Conservation (phyloP, 805 yeast species). For the Spathaspora gorwiae region DNA sequence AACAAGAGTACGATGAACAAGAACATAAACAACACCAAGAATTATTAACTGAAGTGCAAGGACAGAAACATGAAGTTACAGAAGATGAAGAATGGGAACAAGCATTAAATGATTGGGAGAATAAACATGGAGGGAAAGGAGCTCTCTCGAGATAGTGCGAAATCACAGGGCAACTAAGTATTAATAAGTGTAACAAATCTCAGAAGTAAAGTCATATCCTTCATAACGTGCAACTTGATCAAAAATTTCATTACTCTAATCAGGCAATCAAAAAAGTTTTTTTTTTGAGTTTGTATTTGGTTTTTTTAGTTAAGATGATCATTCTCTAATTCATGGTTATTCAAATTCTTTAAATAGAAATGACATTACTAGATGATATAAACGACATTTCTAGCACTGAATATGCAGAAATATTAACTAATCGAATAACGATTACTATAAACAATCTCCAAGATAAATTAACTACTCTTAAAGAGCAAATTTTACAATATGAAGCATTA, state of each 20-base stretch:
- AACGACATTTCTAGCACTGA: neutral
- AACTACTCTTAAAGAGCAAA: neutral
- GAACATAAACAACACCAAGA: slow-evolving; percentile 44
- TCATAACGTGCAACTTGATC: no score
- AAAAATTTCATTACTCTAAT: no score
- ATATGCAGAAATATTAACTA: neutral
- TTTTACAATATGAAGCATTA: slow-evolving; percentile 1
- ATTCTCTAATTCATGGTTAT: no score
- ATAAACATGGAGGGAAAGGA: slow-evolving; percentile 8
- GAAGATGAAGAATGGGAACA: slow-evolving; percentile 70
- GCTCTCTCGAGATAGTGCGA: neutral
- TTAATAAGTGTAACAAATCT: neutral
- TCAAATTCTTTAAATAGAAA: no score
- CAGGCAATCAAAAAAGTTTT: no score
- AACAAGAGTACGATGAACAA: slow-evolving; percentile 64
- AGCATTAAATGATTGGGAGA: slow-evolving; percentile 28
- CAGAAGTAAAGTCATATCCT: no score
- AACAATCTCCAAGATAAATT: slow-evolving; percentile 1
- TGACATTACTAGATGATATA: neutral
- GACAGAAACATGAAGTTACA: slow-evolving; percentile 27
- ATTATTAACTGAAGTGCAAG: slow-evolving; percentile 14
- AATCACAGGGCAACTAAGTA: neutral
- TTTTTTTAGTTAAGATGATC: no score
- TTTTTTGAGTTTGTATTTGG: no score
- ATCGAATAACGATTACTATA: slow-evolving; percentile 1